Percentiles rank a stretch among this genome's conserved stretches.
Evolutionary conservation across 2,329 filamentous ascomycete species (phyloP).

Genomic region (Pseudocercospora eumusae): DNA sequence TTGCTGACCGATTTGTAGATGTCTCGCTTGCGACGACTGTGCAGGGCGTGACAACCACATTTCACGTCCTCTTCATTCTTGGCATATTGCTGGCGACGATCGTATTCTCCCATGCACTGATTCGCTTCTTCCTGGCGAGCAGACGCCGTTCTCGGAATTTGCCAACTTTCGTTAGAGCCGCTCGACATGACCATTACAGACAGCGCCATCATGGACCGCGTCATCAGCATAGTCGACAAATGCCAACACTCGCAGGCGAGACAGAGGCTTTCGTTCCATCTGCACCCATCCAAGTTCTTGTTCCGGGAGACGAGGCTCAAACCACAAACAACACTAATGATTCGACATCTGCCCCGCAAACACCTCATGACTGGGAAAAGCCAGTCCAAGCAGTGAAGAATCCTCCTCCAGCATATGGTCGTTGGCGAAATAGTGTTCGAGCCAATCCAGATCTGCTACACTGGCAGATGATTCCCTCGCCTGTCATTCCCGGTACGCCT

Average conservation of each 20-base stretch:
- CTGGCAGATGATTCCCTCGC: slow-evolving; percentile 56
- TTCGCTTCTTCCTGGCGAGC: slow-evolving; percentile 65
- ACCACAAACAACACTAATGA: slow-evolving; percentile 28
- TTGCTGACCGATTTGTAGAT: slow-evolving; percentile 53
- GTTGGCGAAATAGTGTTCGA: slow-evolving; percentile 80
- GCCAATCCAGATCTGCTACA: slow-evolving; percentile 79
- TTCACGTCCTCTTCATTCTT: slow-evolving; percentile 78
- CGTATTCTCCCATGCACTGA: slow-evolving; percentile 77
- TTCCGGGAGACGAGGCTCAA: slow-evolving; percentile 58
- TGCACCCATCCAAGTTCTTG: slow-evolving; percentile 73
- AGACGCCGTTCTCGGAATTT: slow-evolving; percentile 15
- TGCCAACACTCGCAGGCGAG: slow-evolving; percentile 23
- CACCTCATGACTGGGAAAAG: slow-evolving; percentile 30
- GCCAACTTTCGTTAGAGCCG: slow-evolving; percentile 24
- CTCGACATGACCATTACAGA: slow-evolving; percentile 23
- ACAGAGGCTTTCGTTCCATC: slow-evolving; percentile 63
- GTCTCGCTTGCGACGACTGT: slow-evolving; percentile 69
- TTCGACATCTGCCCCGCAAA: slow-evolving; percentile 37
- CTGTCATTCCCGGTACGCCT: slow-evolving; percentile 28
- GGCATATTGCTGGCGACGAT: slow-evolving; percentile 72
- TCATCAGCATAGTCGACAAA: slow-evolving; percentile 39
- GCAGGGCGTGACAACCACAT: slow-evolving; percentile 65
- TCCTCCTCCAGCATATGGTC: slow-evolving; percentile 79
- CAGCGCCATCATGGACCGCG: slow-evolving; percentile 41
- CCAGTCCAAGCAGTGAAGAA: slow-evolving; percentile 29